These are phyloP conservation scores for Nyssa sinensis DNA, from an alignment of 148 eudicot species.

Conservation along the genomic window DNA sequence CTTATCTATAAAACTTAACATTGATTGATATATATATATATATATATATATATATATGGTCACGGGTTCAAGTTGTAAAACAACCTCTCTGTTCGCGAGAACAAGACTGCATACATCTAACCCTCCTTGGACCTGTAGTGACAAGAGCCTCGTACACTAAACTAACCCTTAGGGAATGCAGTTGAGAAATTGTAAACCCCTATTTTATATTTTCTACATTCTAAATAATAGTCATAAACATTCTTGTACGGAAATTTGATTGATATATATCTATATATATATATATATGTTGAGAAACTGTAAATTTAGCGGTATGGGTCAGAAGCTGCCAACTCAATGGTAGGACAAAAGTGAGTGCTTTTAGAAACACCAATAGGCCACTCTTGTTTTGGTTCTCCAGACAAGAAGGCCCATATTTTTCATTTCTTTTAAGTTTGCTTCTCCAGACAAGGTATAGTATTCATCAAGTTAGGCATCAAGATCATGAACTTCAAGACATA, in stretches of 20 bases:
- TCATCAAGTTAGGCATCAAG: constrained; percentile 53
- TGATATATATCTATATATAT: background rate
- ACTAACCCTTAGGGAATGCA: background rate
- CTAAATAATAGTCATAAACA: background rate
- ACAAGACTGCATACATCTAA: too few relatives aligned
- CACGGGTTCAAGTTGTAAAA: too few relatives aligned
- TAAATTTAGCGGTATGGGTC: too few relatives aligned
- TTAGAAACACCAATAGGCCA: constrained; percentile 17
- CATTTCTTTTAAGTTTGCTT: constrained; percentile 32
- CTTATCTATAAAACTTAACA: too few relatives aligned
- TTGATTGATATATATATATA: background rate
- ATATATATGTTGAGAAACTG: too few relatives aligned
- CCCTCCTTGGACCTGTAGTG: too few relatives aligned
- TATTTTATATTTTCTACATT: background rate
- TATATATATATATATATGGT: too few relatives aligned
- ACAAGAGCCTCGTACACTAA: too few relatives aligned
- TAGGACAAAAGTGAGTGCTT: constrained; percentile 14
- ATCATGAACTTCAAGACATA: constrained; percentile 18
- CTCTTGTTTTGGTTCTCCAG: constrained; percentile 25
- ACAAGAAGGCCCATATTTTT: constrained; percentile 40
- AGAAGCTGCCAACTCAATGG: constrained; percentile 1
- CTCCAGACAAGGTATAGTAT: constrained; percentile 51
- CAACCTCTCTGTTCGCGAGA: too few relatives aligned
- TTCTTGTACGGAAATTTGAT: too few relatives aligned
- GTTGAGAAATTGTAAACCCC: background rate